Base-by-base conservation (phyloP, 2,329 filamentous ascomycete genomes). In the Monilinia fructigena region DNA sequence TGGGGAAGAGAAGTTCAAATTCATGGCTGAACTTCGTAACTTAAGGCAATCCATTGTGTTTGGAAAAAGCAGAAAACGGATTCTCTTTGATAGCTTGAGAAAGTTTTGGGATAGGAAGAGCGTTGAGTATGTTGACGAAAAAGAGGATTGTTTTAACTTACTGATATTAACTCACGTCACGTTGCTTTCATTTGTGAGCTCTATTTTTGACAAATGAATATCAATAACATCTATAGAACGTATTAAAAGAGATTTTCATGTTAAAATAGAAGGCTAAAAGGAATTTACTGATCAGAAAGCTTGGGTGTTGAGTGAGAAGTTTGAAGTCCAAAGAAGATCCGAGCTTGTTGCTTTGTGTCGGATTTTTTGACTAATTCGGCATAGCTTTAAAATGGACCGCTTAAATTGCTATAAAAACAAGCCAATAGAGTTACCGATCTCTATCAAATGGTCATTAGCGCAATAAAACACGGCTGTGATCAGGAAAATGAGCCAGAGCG, bases 351-450 rank as follows among this genome's bases (percentile, higher is more conserved):
- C 35, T 38, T 18, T 38, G 4, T 1, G 0, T 38, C 11, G 6
- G n/a, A 1, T 38, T 60, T 60, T 11, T 1, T 26, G 0, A 48
- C 0, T 18, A 50, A 38, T 11, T 23, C n/a, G 28, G 45, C 28
- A 50, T 26, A 38, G 4, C 18, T 26, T 23, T 2, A 4, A 4
- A 5, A 18, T 8, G 11, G 20, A 48, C 5, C 3, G 4, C 2
- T 38, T 6, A 3, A 50, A 38, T 48, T 0, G 23, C 11, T 26
- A 10, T 18, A 18, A 1, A n/a, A 0, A 38, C 3, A 26, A 5
- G 35, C 5, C n/a, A 12, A 18, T 3, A 4, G 16, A 5, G 5
- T 26, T 1, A 18, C 16, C 2, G 4, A 3, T 0, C 7, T 8
- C 16, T 0, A 18, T 26, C 3, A 10, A 60, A 12, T 23, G 1